phyloP scores from a whole-genome alignment of 2,329 filamentous ascomycete genomes.

The Malbranchea cinnamomea region DNA sequence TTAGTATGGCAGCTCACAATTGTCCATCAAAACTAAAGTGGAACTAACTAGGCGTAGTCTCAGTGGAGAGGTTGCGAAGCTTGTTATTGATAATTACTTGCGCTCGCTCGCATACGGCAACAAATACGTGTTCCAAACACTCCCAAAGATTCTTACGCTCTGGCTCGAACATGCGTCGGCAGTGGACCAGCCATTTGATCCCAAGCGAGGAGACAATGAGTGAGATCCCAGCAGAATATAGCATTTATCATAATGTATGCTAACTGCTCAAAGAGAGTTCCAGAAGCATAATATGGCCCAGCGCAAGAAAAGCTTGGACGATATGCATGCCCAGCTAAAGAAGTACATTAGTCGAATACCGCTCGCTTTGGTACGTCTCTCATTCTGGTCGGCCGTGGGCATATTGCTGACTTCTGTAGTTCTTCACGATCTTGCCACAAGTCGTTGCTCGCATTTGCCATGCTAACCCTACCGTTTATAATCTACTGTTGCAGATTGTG shows the following conservation, averaged over 20 bases:
- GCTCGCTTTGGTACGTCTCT: conserved; percentile 26
- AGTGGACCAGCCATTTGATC: conserved; percentile 45
- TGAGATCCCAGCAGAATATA: conserved; percentile 13
- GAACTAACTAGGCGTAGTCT: conserved; percentile 27
- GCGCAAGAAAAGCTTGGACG: conserved; percentile 50
- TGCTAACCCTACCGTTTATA: conserved; percentile 61
- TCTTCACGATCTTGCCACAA: conserved; percentile 61
- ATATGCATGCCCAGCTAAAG: conserved; percentile 58
- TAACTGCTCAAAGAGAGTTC: conserved; percentile 28
- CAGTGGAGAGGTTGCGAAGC: conserved; percentile 68
- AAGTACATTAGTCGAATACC: conserved; percentile 53
- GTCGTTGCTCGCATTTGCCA: conserved; percentile 94
- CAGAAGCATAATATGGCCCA: conserved; percentile 32
- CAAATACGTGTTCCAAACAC: conserved; percentile 89
- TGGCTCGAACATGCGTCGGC: conserved; percentile 86
- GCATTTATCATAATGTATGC: conserved; percentile 4
- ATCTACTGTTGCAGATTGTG: conserved; percentile 63
- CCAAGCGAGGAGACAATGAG: conserved; percentile 33
- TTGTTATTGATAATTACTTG: conserved; percentile 88
- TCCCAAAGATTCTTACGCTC: conserved; percentile 79
- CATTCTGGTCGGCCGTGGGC: background rate
- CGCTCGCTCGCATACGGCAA: conserved; percentile 76
- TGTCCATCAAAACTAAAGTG: background rate
- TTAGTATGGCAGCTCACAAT: conserved; percentile 29
- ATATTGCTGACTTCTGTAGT: conserved; percentile 18